phyloP scores from a whole-genome alignment of 75 land plant genomes.

The Pinus tabuliformis region DNA sequence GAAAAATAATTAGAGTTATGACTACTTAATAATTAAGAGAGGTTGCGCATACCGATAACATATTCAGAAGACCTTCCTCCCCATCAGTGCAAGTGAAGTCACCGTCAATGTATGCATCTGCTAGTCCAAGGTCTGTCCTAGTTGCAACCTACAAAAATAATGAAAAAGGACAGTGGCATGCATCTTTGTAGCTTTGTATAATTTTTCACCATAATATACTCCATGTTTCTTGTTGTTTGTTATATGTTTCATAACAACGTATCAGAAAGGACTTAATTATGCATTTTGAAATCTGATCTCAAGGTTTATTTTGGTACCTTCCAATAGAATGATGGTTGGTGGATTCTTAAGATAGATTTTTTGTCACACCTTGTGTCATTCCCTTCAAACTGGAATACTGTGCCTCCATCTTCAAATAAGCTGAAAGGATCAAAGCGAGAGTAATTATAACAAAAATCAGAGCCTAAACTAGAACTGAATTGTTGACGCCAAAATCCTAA shows the following conservation, averaged over 20 bases:
- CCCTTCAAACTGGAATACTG: slow-evolving; percentile 24
- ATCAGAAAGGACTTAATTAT: not conserved
- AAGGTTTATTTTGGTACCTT: slow-evolving; percentile 42
- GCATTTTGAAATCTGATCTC: not conserved
- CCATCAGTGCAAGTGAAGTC: slow-evolving; percentile 75
- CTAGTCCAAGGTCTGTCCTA: slow-evolving; percentile 85
- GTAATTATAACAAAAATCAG: too few species aligned
- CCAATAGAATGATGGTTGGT: slow-evolving; percentile 84
- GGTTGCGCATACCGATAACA: not conserved
- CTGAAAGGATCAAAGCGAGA: too few species aligned
- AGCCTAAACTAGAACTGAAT: too few species aligned
- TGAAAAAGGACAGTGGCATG: not conserved
- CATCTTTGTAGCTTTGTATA: not conserved
- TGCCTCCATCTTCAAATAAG: slow-evolving; percentile 88
- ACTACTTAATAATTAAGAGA: not conserved
- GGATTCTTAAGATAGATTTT: slow-evolving; percentile 51
- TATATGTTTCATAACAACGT: not conserved
- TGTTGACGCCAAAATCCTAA: too few species aligned
- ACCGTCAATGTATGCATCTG: slow-evolving; percentile 93
- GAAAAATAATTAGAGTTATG: not conserved
- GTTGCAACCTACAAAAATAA: slow-evolving; percentile 61
- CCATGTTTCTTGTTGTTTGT: not conserved
- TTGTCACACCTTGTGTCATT: slow-evolving; percentile 18
- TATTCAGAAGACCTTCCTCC: slow-evolving; percentile 67
- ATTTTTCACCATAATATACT: not conserved